phyloP scores from a whole-genome alignment of 2,329 filamentous ascomycete species.

The Chaetomium sp. region DNA sequence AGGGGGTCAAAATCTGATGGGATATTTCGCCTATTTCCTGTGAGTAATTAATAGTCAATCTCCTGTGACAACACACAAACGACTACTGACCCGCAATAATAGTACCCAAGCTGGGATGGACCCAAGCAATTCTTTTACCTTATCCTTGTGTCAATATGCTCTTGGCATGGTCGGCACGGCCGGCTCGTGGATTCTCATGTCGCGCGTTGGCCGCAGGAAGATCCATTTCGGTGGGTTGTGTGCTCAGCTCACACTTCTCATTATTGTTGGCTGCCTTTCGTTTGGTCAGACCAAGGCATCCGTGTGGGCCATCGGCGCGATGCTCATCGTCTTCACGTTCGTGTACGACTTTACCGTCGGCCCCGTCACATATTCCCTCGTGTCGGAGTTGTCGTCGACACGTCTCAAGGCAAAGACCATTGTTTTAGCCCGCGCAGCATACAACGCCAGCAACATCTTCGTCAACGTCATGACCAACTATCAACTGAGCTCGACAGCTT shows the following conservation, averaged over 20 bases:
- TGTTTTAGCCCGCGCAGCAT: conserved; percentile 27
- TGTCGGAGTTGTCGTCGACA: conserved; percentile 24
- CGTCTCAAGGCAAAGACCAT: conserved; percentile 41
- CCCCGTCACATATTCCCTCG: conserved; percentile 24
- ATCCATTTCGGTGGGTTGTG: conserved; percentile 40
- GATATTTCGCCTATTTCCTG: conserved; percentile 27
- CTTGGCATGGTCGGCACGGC: conserved; percentile 39
- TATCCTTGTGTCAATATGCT: conserved; percentile 21
- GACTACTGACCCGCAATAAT: conserved; percentile 10
- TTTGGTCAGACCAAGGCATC: conserved; percentile 11
- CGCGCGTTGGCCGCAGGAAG: conserved; percentile 36
- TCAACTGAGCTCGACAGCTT: conserved; percentile 25
- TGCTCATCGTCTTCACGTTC: conserved; percentile 20
- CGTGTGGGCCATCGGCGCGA: conserved; percentile 21
- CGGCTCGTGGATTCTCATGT: conserved; percentile 38
- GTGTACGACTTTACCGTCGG: conserved; percentile 25
- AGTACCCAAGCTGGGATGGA: conserved; percentile 18
- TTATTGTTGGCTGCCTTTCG: conserved; percentile 35
- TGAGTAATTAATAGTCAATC: conserved; percentile 2
- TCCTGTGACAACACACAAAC: neutral
- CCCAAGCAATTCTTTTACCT: conserved; percentile 14
- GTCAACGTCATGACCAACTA: conserved; percentile 26
- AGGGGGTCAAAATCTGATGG: conserved; percentile 17
- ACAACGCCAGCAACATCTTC: conserved; percentile 31
- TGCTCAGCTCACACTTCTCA: conserved; percentile 35